Conservation (phyloP, 495 filamentous ascomycete species). For the Mycothermus thermophilus region DNA sequence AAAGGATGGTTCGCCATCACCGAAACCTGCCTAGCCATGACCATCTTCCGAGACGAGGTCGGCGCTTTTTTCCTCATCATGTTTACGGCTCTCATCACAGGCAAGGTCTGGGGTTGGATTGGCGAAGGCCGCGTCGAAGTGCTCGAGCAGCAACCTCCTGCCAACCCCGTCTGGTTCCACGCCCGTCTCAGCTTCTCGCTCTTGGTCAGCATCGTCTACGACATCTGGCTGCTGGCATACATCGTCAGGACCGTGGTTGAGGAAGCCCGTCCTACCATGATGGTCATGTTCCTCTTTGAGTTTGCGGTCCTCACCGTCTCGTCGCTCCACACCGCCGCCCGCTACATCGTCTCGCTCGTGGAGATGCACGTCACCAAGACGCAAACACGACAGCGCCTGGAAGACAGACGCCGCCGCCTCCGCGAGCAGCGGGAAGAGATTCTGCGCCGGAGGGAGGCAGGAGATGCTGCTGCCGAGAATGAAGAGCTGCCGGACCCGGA, state of each 20-base stretch:
- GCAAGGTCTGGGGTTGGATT: slow-evolving; percentile 98
- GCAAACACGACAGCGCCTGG: slow-evolving; percentile 51
- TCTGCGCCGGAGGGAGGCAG: slow-evolving; percentile 44
- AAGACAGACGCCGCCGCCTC: slow-evolving; percentile 44
- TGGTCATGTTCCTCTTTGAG: slow-evolving; percentile 99
- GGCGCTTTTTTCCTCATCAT: slow-evolving; percentile 89
- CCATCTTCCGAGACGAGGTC: slow-evolving; percentile 92
- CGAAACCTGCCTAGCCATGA: slow-evolving; percentile 95
- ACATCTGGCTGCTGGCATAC: slow-evolving; percentile 64
- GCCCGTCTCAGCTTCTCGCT: slow-evolving; percentile 66
- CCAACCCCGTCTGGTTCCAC: slow-evolving; percentile 84
- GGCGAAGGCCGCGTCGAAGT: slow-evolving; percentile 87
- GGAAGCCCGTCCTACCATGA: slow-evolving; percentile 86
- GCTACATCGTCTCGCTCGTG: slow-evolving; percentile 66
- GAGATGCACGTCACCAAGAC: slow-evolving; percentile 61
- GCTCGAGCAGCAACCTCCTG: slow-evolving; percentile 86
- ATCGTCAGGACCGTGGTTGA: slow-evolving; percentile 68
- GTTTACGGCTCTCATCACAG: slow-evolving; percentile 83
- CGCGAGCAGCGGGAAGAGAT: slow-evolving; percentile 48
- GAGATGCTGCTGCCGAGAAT: slow-evolving; percentile 26
- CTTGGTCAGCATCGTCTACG: slow-evolving; percentile 59
- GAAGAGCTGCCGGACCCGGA: slow-evolving; percentile 50
- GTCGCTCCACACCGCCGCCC: slow-evolving; percentile 61
- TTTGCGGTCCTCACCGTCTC: slow-evolving; percentile 75
- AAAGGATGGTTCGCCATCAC: slow-evolving; percentile 95